A percentile compares a stretch with the other conserved stretches of the same genome.
Conservation (phyloP, 495 filamentous ascomycete species). For the Terfezia boudieri region DNA sequence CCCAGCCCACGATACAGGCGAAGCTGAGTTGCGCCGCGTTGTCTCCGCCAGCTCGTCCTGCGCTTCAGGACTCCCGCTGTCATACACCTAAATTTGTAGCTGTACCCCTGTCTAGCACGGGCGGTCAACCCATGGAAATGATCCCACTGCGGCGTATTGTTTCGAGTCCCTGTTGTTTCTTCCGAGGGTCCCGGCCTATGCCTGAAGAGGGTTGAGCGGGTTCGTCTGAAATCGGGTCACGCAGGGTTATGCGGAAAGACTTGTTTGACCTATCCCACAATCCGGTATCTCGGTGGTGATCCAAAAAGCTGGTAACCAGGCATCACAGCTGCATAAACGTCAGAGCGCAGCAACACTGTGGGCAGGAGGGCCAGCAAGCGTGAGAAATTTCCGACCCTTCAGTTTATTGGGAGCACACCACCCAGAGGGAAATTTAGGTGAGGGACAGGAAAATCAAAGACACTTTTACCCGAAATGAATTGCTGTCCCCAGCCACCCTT, state of each 20-base stretch:
- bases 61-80: constrained; percentile 14
- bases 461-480: constrained; percentile 2
- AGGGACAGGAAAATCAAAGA: background rate
- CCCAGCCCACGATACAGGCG: no score
- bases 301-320: constrained; percentile 11
- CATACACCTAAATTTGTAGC: constrained; percentile 11
- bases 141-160: constrained; percentile 7
- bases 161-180: no score
- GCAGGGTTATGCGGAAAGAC: constrained; percentile 6
- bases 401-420: no score
- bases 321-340: constrained; percentile 17
- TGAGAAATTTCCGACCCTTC: no score
- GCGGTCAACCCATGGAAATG: constrained; percentile 10
- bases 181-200: no score
- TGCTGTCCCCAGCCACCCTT: background rate
- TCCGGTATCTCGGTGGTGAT: constrained; percentile 17
- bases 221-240: constrained; percentile 11
- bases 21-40: no score
- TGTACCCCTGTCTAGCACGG: constrained; percentile 10
- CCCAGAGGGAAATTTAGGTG: background rate
- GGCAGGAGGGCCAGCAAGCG: no score
- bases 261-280: constrained; percentile 9
- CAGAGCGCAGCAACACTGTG: constrained; percentile 8
- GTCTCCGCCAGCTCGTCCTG: constrained; percentile 12
- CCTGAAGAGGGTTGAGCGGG: constrained; percentile 5